Evolutionary conservation across 305 asterid genomes (phyloP).

Genomic region (Solanum hybrid): DNA sequence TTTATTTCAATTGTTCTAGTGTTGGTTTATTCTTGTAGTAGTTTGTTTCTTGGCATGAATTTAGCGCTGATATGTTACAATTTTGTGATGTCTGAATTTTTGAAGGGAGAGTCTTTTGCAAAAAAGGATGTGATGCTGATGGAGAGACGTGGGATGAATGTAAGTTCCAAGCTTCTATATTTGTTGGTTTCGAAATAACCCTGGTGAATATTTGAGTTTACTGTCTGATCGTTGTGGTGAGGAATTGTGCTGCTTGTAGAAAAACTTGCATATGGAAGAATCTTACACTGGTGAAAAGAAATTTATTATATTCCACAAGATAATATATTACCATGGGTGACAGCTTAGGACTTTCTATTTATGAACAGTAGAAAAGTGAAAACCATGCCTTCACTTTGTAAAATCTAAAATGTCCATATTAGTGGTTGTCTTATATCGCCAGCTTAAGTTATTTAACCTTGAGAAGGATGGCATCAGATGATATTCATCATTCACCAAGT

Average conservation of each 20-base stretch:
- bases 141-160: slow-evolving; percentile 84
- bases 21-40: neutral
- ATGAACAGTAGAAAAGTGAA: neutral
- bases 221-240: neutral
- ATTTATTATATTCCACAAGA: neutral
- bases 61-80: neutral
- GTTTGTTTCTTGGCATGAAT: neutral
- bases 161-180: slow-evolving; percentile 25
- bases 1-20: neutral
- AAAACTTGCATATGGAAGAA: neutral
- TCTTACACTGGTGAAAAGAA: neutral
- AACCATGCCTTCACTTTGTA: neutral
- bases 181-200: neutral
- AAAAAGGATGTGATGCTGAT: slow-evolving; percentile 83
- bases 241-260: neutral
- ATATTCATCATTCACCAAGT: neutral
- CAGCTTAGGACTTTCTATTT: neutral
- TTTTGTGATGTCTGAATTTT: slow-evolving; percentile 1
- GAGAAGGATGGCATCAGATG: neutral
- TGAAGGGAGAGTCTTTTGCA: slow-evolving; percentile 91
- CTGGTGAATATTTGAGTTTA: neutral
- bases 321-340: neutral
- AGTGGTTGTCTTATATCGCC: neutral
- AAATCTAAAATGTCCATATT: neutral
- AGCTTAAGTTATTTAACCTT: neutral